phyloP scores from a whole-genome alignment of 2,329 filamentous ascomycete species.

The Stylonectria norvegica region DNA sequence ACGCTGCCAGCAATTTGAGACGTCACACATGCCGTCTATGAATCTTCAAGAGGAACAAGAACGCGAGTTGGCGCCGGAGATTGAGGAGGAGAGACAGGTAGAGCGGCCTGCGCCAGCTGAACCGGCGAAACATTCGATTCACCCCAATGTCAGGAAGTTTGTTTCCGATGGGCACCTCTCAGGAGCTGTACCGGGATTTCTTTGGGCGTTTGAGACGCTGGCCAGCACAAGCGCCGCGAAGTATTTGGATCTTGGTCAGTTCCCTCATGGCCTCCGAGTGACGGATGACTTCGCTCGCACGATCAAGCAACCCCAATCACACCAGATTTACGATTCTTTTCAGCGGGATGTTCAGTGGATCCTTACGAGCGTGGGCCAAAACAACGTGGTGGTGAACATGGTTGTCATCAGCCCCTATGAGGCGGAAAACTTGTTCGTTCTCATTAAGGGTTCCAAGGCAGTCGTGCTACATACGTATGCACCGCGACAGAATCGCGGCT shows the following conservation, averaged over 20 bases:
- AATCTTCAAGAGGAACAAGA: conserved; percentile 5
- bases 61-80: conserved; percentile 3
- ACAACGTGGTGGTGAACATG: conserved; percentile 21
- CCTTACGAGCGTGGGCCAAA: conserved; percentile 6
- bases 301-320: not conserved
- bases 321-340: not conserved
- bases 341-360: conserved; percentile 4
- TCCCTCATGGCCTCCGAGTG: conserved; percentile 1
- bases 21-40: not conserved
- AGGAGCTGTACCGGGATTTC: not conserved
- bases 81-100: conserved; percentile 2
- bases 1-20: not conserved
- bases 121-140: not conserved
- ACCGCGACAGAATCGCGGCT: conserved; percentile 2
- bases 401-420: conserved; percentile 61
- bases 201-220: conserved; percentile 1
- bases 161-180: not conserved
- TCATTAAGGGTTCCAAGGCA: conserved; percentile 2
- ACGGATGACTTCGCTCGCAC: conserved; percentile 2
- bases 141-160: conserved; percentile 1
- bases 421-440: conserved; percentile 37
- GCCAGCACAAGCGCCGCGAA: not conserved
- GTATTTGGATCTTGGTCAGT: not conserved
- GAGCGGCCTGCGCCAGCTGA: not conserved
- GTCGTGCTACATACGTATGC: conserved; percentile 48